Evolutionary conservation across 2,329 filamentous ascomycete genomes (phyloP).

Genomic region (Endoconidiophora laricicola): DNA sequence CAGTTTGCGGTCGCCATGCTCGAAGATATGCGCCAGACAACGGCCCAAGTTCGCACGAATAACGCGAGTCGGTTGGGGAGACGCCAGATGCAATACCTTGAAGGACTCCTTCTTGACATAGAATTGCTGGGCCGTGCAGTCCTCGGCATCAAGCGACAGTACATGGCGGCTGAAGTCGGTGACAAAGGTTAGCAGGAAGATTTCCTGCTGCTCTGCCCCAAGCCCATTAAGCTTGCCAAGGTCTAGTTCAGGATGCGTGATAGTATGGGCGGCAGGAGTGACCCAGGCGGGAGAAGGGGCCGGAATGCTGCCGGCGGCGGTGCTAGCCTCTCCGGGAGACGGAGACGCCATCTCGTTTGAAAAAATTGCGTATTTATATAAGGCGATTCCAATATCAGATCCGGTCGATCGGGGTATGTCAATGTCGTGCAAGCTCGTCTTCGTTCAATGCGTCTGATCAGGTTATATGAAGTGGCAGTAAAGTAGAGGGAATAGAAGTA

Average conservation of each 20-base stretch:
- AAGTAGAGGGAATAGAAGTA: too few relatives aligned
- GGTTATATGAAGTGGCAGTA: too few relatives aligned
- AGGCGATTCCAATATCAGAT: too few relatives aligned
- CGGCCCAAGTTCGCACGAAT: conserved; percentile 78
- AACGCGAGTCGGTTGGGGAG: conserved; percentile 71
- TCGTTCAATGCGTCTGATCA: too few relatives aligned
- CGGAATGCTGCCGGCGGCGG: neutral
- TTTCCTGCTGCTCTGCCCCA: conserved; percentile 85
- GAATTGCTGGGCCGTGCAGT: conserved; percentile 75
- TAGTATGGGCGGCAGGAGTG: conserved; percentile 20
- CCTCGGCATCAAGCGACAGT: conserved; percentile 53
- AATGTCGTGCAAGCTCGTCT: too few relatives aligned
- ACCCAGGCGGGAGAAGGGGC: conserved; percentile 9
- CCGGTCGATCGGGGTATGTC: too few relatives aligned
- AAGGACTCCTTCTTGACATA: conserved; percentile 89
- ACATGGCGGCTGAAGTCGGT: conserved; percentile 72
- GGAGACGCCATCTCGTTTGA: conserved; percentile 4
- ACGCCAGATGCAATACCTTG: conserved; percentile 73
- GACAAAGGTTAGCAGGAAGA: conserved; percentile 81
- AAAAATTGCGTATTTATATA: neutral
- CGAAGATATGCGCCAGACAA: conserved; percentile 69
- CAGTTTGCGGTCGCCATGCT: conserved; percentile 73
- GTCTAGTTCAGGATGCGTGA: conserved; percentile 63
- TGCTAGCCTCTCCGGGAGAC: conserved; percentile 3
- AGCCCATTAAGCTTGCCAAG: conserved; percentile 75